These are phyloP conservation scores for Carex cristatella DNA, from an alignment of 176 grass and related monocot species.

Conservation along the genomic window DNA sequence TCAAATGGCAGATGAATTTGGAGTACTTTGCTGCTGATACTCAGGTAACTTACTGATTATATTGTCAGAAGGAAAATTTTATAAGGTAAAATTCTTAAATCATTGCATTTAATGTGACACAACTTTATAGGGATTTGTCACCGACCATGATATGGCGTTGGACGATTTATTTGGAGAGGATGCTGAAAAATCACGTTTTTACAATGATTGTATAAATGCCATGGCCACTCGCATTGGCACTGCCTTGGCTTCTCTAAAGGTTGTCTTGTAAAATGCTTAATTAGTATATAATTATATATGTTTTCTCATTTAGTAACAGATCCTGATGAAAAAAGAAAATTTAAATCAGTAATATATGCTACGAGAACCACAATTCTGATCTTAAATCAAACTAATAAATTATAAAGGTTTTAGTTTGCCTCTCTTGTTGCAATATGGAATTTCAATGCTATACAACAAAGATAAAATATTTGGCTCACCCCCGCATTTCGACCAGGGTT, in stretches of 20 bases:
- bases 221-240: conserved; percentile 89
- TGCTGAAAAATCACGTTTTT: conserved; percentile 48
- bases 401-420: background rate
- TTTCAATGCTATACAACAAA: background rate
- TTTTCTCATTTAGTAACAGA: conserved; percentile 1
- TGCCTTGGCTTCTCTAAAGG: conserved; percentile 87
- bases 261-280: conserved; percentile 19
- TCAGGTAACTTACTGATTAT: conserved; percentile 51
- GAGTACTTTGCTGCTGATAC: conserved; percentile 93
- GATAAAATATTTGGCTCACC: background rate
- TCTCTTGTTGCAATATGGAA: background rate
- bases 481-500: background rate
- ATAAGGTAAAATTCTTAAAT: background rate
- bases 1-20: conserved; percentile 91
- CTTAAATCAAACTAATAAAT: background rate
- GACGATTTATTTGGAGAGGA: conserved; percentile 62
- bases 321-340: background rate
- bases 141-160: conserved; percentile 83
- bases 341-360: background rate
- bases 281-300: background rate
- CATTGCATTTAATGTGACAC: conserved; percentile 7
- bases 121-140: conserved; percentile 64
- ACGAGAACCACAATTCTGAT: background rate
- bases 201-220: conserved; percentile 55
- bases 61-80: conserved; percentile 1